Conservation (phyloP, 208 protist genomes). For the Wallacemonas collosoma region DNA sequence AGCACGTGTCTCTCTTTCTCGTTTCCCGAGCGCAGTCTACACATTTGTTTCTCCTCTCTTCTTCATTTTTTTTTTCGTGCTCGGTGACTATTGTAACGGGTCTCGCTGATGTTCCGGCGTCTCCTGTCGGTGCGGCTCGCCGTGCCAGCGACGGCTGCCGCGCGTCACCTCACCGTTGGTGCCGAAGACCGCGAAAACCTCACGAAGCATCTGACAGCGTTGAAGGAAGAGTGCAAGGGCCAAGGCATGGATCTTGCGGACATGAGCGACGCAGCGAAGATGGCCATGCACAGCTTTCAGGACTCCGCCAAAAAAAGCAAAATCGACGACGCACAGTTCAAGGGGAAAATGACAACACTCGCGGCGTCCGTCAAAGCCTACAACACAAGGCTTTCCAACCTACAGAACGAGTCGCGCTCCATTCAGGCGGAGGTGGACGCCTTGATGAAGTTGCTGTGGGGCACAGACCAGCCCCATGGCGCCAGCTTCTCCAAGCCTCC, state of each 20-base stretch:
- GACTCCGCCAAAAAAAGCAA: constrained; percentile 44
- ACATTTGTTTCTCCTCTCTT: constrained; percentile 15
- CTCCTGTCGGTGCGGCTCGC: background rate
- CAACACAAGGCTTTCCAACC: constrained; percentile 73
- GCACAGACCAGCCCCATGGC: constrained; percentile 61
- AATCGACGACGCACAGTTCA: constrained; percentile 73
- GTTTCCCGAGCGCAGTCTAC: too few relatives aligned
- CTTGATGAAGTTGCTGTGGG: constrained; percentile 83
- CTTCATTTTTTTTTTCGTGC: constrained; percentile 8
- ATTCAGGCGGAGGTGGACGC: constrained; percentile 80
- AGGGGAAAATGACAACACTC: constrained; percentile 73
- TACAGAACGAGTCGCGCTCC: constrained; percentile 84
- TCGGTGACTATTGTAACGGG: constrained; percentile 3
- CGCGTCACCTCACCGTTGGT: constrained; percentile 41
- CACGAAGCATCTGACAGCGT: constrained; percentile 71
- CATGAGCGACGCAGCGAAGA: constrained; percentile 84
- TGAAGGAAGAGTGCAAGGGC: constrained; percentile 89
- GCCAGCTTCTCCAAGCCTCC: constrained; percentile 68
- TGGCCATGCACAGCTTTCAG: constrained; percentile 56
- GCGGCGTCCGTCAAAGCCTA: constrained; percentile 87
- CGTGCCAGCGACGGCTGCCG: background rate
- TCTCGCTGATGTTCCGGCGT: constrained; percentile 17
- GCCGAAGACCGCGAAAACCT: constrained; percentile 58
- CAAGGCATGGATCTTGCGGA: constrained; percentile 86
- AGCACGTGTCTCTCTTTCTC: too few relatives aligned